Evolutionary conservation across 129 eudicot species (phyloP).

Genomic region (Artemisia argyi): DNA sequence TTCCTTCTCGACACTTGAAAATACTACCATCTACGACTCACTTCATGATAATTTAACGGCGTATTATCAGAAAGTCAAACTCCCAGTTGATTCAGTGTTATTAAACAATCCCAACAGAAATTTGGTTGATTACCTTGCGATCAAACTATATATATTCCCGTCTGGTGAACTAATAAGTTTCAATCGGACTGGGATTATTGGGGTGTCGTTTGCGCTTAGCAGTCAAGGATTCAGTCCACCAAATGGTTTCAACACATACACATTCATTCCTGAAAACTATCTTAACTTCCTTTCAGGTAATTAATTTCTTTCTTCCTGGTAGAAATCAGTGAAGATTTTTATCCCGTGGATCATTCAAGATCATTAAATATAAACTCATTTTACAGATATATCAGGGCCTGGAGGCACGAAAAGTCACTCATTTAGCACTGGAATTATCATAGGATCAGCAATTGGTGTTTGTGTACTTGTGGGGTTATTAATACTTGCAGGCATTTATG

Average conservation of each 20-base stretch:
- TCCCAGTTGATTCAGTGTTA: constrained; percentile 59
- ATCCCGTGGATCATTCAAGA: not conserved
- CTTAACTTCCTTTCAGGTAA: constrained; percentile 38
- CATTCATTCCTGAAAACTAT: constrained; percentile 39
- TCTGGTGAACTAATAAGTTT: constrained; percentile 39
- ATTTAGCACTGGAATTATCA: constrained; percentile 30
- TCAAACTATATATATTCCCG: constrained; percentile 54
- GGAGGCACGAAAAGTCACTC: constrained; percentile 15
- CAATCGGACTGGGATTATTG: constrained; percentile 50
- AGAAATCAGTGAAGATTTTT: not conserved
- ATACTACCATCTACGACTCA: constrained; percentile 23
- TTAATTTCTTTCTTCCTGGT: too few species aligned
- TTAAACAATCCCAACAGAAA: constrained; percentile 39
- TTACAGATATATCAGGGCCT: constrained; percentile 3
- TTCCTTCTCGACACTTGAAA: constrained; percentile 54
- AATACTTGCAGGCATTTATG: constrained; percentile 42
- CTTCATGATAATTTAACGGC: constrained; percentile 37
- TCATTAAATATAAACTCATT: not conserved
- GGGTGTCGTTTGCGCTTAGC: constrained; percentile 46
- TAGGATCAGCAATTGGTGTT: constrained; percentile 43
- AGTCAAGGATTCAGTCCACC: constrained; percentile 60
- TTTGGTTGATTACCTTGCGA: constrained; percentile 39
- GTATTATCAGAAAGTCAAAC: constrained; percentile 19
- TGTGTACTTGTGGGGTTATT: constrained; percentile 36
- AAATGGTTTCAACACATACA: constrained; percentile 45